These are phyloP conservation scores for Zangia roseola DNA, from an alignment of 768 basidiomycete genomes.

Conservation along the genomic window DNA sequence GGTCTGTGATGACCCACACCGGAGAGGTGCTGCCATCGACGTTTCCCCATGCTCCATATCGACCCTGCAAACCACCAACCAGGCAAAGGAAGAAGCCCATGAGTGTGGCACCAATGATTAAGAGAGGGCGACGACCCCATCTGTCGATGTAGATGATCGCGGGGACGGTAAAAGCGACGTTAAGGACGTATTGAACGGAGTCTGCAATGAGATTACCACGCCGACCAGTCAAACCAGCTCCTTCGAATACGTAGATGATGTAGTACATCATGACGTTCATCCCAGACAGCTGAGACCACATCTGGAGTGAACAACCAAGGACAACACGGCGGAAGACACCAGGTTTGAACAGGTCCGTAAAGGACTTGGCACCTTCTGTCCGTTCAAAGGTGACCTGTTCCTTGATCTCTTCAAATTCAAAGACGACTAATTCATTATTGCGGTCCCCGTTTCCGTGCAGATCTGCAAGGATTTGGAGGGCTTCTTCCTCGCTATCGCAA, in stretches of 20 bases:
- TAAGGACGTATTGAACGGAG: constrained; percentile 56
- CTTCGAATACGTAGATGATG: constrained; percentile 68
- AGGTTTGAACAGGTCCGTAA: constrained; percentile 61
- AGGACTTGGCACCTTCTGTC: constrained; percentile 69
- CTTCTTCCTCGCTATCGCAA: constrained; percentile 44
- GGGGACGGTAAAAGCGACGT: constrained; percentile 42
- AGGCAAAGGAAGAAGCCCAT: constrained; percentile 81
- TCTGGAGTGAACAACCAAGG: constrained; percentile 69
- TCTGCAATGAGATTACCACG: constrained; percentile 75
- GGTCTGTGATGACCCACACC: constrained; percentile 62
- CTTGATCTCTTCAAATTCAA: constrained; percentile 70
- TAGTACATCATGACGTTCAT: constrained; percentile 81
- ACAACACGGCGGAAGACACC: constrained; percentile 69
- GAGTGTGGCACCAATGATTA: constrained; percentile 58
- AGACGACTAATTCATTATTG: constrained; percentile 58
- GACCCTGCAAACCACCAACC: constrained; percentile 72
- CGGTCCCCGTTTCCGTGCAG: constrained; percentile 63
- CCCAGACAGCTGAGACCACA: constrained; percentile 76
- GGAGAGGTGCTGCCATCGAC: constrained; percentile 32
- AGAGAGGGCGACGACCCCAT: constrained; percentile 79
- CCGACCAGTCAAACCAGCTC: constrained; percentile 72
- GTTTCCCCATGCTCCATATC: constrained; percentile 61
- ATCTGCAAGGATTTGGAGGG: constrained; percentile 70
- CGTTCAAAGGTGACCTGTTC: constrained; percentile 58
- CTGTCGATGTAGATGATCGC: constrained; percentile 66